Evolutionary conservation across 768 basidiomycete genomes (phyloP).

Genomic region (Pleurotus salmoneostramineus): DNA sequence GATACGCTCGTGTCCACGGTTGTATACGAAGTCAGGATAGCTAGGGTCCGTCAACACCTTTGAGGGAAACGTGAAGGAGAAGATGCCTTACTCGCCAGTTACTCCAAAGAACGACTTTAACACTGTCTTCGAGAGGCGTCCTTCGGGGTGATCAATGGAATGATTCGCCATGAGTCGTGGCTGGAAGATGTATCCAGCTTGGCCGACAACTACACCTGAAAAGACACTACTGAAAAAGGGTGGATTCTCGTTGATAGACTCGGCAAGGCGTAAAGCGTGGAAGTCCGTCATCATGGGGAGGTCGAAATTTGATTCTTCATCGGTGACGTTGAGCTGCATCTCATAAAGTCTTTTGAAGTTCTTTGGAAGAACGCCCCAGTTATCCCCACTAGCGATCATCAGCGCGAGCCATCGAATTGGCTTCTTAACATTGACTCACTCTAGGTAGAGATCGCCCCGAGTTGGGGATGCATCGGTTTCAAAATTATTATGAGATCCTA

Average conservation of each 20-base stretch:
- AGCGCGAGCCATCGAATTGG: background rate
- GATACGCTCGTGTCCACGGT: slow-evolving; percentile 7
- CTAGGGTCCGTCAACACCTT: background rate
- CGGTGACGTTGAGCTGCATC: background rate
- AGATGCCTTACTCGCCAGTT: background rate
- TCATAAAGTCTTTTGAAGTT: background rate
- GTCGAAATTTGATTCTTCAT: background rate
- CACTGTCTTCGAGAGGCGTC: background rate
- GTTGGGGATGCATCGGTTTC: background rate
- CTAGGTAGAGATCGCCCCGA: background rate
- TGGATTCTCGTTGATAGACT: slow-evolving; percentile 3
- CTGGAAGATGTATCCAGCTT: background rate
- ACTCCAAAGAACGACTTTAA: slow-evolving; percentile 6
- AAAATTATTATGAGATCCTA: background rate
- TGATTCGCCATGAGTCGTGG: slow-evolving; percentile 7
- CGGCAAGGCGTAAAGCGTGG: background rate
- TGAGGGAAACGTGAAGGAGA: background rate
- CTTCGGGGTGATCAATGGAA: slow-evolving; percentile 3
- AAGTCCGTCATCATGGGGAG: background rate
- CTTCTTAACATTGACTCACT: background rate
- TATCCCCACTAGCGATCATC: background rate
- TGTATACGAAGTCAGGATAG: background rate
- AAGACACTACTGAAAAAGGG: background rate
- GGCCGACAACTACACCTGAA: background rate
- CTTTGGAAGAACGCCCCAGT: background rate